Conservation (phyloP, 768 basidiomycete species). For the Termitomyces sp. region DNA sequence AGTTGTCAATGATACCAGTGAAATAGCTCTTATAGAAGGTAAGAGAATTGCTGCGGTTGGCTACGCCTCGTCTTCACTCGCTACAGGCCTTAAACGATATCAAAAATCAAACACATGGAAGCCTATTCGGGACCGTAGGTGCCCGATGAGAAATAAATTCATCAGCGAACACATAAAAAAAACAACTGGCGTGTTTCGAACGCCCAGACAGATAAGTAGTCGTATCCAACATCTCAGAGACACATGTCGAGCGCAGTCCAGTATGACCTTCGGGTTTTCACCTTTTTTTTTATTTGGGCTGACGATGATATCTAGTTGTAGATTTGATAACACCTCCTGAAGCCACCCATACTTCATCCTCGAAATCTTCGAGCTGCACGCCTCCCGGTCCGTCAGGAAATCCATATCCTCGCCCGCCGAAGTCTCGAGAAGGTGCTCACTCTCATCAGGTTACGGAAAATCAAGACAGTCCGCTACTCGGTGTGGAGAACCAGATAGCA, state of each 20-base stretch:
- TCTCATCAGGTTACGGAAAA: background rate
- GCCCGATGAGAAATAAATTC: constrained; percentile 56
- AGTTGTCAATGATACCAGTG: constrained; percentile 16
- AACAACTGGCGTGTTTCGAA: constrained; percentile 44
- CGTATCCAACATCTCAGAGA: constrained; percentile 53
- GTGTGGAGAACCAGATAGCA: background rate
- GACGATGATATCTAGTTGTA: background rate
- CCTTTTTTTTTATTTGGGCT: background rate
- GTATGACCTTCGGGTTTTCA: background rate
- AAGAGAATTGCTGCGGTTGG: background rate
- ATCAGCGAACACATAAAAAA: constrained; percentile 53
- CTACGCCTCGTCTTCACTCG: background rate
- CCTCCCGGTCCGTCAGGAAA: constrained; percentile 17
- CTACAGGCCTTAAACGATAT: constrained; percentile 42
- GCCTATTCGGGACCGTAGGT: constrained; percentile 43
- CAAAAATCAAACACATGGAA: constrained; percentile 39
- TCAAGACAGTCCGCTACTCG: background rate
- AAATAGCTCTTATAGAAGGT: constrained; percentile 54
- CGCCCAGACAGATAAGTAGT: constrained; percentile 55
- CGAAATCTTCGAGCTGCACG: constrained; percentile 11
- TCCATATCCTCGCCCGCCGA: constrained; percentile 5
- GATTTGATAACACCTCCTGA: constrained; percentile 17
- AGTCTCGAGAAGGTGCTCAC: background rate
- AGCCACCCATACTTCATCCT: constrained; percentile 5
- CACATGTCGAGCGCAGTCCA: constrained; percentile 32